phyloP scores from a whole-genome alignment of 441 rosid genomes.

The Adansonia rubrostipa region DNA sequence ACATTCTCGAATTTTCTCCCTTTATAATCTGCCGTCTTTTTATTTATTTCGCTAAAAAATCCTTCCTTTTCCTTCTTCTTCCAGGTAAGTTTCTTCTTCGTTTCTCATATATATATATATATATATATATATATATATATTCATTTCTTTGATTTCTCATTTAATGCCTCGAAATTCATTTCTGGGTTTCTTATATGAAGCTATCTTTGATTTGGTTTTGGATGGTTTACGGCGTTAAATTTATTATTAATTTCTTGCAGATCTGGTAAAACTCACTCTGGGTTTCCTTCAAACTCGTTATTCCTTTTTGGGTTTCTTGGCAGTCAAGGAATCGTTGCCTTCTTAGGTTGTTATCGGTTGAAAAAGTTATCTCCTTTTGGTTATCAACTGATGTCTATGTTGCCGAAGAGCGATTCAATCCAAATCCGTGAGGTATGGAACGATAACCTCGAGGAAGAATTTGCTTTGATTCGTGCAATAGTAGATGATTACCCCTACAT shows the following conservation, averaged over 20 bases:
- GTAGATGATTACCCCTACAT: constrained; percentile 61
- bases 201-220: background rate
- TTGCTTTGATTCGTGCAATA: constrained; percentile 52
- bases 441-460: constrained; percentile 54
- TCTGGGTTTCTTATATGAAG: background rate
- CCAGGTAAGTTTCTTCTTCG: background rate
- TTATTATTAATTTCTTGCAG: constrained; percentile 21
- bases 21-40: too few relatives aligned
- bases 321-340: constrained; percentile 1
- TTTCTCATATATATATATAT: background rate
- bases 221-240: background rate
- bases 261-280: constrained; percentile 15
- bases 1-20: too few relatives aligned
- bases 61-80: too few relatives aligned
- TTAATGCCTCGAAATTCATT: background rate
- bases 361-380: background rate
- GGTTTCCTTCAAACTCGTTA: background rate
- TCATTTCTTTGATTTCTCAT: background rate
- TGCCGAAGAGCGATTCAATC: constrained; percentile 58
- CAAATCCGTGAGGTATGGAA: constrained; percentile 70
- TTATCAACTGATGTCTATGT: constrained; percentile 48
- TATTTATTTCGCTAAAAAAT: background rate
- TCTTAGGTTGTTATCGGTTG: constrained; percentile 12
- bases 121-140: background rate
- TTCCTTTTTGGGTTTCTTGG: background rate